These are phyloP conservation scores for Syzygium jambos DNA, from an alignment of 345 rosid genomes.

Conservation along the genomic window DNA sequence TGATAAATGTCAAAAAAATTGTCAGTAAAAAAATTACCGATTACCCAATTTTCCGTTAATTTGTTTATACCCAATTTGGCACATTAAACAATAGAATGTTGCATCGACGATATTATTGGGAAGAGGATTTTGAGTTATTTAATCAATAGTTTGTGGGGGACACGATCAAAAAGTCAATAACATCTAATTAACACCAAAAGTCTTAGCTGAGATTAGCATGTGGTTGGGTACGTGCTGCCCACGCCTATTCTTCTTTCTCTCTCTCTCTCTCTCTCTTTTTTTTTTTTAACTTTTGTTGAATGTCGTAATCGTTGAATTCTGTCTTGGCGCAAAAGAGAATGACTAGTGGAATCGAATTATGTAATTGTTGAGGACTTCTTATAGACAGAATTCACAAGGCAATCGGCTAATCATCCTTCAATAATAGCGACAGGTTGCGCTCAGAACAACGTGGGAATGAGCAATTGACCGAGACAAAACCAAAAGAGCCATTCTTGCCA, in stretches of 20 bases:
- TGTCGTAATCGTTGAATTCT: too few relatives aligned
- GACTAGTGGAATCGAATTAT: neutral
- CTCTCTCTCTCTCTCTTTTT: too few relatives aligned
- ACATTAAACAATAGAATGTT: neutral
- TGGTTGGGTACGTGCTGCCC: neutral
- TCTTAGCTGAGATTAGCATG: neutral
- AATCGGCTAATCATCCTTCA: neutral
- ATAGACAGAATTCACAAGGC: neutral
- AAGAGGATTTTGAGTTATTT: neutral
- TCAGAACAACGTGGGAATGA: neutral
- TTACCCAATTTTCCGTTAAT: too few relatives aligned
- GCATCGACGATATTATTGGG: neutral
- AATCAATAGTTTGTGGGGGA: neutral
- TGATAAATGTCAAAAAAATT: neutral
- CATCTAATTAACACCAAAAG: neutral
- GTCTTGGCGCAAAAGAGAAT: neutral
- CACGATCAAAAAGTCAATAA: neutral
- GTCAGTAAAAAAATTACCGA: neutral
- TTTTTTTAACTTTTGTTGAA: too few relatives aligned
- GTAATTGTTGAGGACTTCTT: neutral
- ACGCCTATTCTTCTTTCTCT: neutral
- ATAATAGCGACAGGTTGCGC: neutral
- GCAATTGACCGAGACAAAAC: neutral
- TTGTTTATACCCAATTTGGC: too few relatives aligned
- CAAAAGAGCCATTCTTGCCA: neutral